A percentile compares a stretch with the other conserved stretches of the same genome.
Evolutionary conservation across 2,329 filamentous ascomycete genomes (phyloP).

Genomic region (Botrytis medusae): DNA sequence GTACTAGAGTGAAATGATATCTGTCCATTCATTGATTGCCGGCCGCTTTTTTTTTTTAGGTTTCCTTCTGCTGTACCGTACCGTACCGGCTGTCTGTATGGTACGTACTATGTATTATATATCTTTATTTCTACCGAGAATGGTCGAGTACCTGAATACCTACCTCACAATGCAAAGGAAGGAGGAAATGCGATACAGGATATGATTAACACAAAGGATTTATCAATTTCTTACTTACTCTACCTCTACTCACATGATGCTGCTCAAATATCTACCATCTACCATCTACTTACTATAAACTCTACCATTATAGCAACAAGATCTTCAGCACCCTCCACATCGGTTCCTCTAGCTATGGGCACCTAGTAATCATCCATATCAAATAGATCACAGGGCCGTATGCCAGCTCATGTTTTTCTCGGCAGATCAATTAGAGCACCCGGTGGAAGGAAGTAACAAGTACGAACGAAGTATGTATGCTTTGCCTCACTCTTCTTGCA

Average conservation of each 20-base stretch:
- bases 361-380: background rate
- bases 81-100: background rate
- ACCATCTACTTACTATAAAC: too few species aligned
- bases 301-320: too few species aligned
- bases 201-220: too few species aligned
- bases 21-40: background rate
- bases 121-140: background rate
- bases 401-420: background rate
- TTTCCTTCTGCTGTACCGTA: background rate
- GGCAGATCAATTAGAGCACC: background rate
- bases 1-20: background rate
- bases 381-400: background rate
- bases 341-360: too few species aligned
- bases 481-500: background rate
- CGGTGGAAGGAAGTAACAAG: too few species aligned
- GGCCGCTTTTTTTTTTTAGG: background rate
- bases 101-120: too few species aligned
- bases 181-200: background rate
- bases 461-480: too few species aligned
- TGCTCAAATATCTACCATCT: too few species aligned
- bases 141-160: background rate
- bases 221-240: background rate
- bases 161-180: too few species aligned
- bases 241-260: too few species aligned
- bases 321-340: background rate